Evolutionary conservation across 495 filamentous ascomycete genomes (phyloP).

Genomic region (Aspergillus cavernicola): DNA sequence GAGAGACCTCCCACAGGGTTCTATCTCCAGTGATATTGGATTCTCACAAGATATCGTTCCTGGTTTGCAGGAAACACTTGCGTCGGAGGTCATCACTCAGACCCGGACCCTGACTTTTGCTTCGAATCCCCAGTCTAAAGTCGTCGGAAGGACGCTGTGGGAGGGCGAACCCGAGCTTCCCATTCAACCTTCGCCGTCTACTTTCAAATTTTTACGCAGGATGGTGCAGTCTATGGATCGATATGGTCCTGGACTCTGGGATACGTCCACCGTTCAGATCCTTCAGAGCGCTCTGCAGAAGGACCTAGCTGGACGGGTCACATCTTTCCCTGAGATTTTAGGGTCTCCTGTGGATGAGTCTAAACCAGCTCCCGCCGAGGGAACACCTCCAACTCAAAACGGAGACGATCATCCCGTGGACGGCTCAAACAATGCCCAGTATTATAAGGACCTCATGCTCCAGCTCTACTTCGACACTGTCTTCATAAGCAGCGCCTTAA

Average conservation of each 20-base stretch:
- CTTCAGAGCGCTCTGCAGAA: constrained; percentile 56
- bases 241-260: constrained; percentile 80
- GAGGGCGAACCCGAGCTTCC: constrained; percentile 74
- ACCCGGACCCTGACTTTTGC: constrained; percentile 12
- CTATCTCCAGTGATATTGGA: constrained; percentile 34
- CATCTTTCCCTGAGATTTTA: constrained; percentile 23
- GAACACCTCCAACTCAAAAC: constrained; percentile 1
- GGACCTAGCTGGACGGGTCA: constrained; percentile 23
- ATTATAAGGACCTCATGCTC: constrained; percentile 52
- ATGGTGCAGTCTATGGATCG: constrained; percentile 63
- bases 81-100: constrained; percentile 27
- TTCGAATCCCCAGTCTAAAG: constrained; percentile 14
- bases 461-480: constrained; percentile 78
- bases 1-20: constrained; percentile 52
- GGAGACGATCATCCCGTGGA: constrained; percentile 10
- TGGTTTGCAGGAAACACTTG: constrained; percentile 54
- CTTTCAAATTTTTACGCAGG: constrained; percentile 69
- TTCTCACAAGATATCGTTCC: constrained; percentile 48
- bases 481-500: constrained; percentile 56
- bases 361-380: constrained; percentile 8
- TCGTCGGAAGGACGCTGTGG: constrained; percentile 62
- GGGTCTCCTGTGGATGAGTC: constrained; percentile 14
- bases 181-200: constrained; percentile 71
- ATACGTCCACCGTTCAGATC: constrained; percentile 56
- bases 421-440: constrained; percentile 8